Evolutionary conservation across 495 filamentous ascomycete genomes (phyloP), one percentile per base, ranked within the genome.

Genomic region (Evernia prunastri): DNA sequence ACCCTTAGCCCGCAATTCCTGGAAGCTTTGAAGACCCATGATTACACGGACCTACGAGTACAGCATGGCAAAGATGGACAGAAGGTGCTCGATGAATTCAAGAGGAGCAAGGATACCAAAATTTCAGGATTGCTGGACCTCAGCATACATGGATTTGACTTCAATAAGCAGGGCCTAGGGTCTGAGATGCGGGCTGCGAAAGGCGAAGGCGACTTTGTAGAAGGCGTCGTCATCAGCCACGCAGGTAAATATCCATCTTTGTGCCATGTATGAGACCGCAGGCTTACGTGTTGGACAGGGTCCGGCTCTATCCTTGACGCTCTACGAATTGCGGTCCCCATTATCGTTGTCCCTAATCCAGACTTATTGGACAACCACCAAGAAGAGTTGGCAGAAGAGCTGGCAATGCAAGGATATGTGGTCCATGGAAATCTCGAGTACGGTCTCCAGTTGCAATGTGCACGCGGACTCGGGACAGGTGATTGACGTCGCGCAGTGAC

Each of bases 361-460:
- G 76, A 78, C 3, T 81, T 98, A 7, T 85, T 96, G 69, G 90
- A 91, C 68, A 96, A 97, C 68, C 94, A 98, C 70, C 94, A 98
- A 73, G 81, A 84, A 42, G 92, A 98, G 72, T 80, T 97, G 13
- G 92, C 92, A 2, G 77, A 83, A 54, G 86, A 87, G 69, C 76
- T 96, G 58, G 83, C 86, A 51, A 70, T 74, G 9, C 81, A 89
- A 64, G 86, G 86, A 31, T 91, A 89, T 73, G 83, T 88, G 3
- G 71, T 92, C 49, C 80, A 86, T 64, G 87, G 88, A 18, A 73
- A 77, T 56, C 74, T 90, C 35, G 78, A 84, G 89, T 91, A 80
- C 69, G 79, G 69, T 20, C 43, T 56, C 11, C 27, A 47, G 8
- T 49, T 6, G 0, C 37, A 6, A 20, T 56, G 15, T 54, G 23